Evolutionary conservation across 371 early-diverging fungal genomes (phyloP), one percentile per base, ranked within the genome.

Genomic region (Coemansia sp.): DNA sequence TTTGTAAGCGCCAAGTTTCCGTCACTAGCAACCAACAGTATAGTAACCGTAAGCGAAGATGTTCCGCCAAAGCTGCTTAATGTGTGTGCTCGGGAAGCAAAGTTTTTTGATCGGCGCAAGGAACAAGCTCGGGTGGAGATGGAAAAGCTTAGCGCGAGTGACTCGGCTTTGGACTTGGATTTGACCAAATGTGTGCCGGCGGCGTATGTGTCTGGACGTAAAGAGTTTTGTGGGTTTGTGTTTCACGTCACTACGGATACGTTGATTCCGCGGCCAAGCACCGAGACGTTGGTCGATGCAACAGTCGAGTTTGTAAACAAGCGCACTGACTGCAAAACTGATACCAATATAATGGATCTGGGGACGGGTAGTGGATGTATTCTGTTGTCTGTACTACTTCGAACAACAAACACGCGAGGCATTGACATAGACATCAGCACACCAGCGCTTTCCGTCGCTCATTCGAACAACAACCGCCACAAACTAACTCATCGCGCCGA

Each of bases 301-400:
- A 78, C 86, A 1, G 62, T 84, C 16, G 44, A 48, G 9, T n/a
- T 62, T 47, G 48, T 47, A 39, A 14, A 18, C 42, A 44, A 28
- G 8, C 12, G 12, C 14, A 5, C 4, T 1, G 11, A 7, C 11
- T 23, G 44, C 18, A 9, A 44, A 12, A 4, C 18, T 9, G n/a
- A n/a, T 3, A 25, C 1, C 47, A 44, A n/a, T 3, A 25, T 90
- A 4, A 68, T 91, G 59, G 92, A 92, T 68, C 82, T 92, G 33
- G 92, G 92, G 0, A 92, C 92, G 3, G 92, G 92, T 1, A 87
- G 86, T 62, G 92, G 91, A 0, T 90, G 90, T 72, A 65, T 92
- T 5, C 57, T 92, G 2, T 51, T 90, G 9, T 86, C 92, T 0
- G 77, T 88, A 16, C 72, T 91, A 5, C 56, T 71, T 20, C 58